phyloP scores from a whole-genome alignment of 768 basidiomycete species.

The Ephemerocybe angulata region DNA sequence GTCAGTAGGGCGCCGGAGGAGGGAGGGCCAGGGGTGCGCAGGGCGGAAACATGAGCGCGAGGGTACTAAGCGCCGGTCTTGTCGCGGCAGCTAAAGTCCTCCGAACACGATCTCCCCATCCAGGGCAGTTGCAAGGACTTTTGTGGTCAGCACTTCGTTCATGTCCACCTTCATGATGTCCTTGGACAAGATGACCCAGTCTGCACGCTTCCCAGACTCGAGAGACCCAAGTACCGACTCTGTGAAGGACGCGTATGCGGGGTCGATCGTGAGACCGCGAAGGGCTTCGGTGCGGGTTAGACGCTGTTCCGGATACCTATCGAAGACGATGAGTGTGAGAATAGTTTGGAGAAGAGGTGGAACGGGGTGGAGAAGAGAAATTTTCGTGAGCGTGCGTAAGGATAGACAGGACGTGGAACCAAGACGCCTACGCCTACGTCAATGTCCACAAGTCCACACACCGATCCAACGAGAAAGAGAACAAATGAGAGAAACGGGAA shows the following conservation, averaged over 20 bases:
- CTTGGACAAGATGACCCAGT: slow-evolving; percentile 79
- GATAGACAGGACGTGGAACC: too few species aligned
- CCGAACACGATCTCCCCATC: slow-evolving; percentile 59
- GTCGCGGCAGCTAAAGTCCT: too few species aligned
- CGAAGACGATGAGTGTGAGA: not conserved
- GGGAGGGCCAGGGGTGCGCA: too few species aligned
- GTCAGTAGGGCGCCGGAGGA: not conserved
- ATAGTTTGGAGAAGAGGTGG: too few species aligned
- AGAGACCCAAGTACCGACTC: slow-evolving; percentile 73
- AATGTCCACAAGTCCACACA: too few species aligned
- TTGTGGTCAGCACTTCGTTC: slow-evolving; percentile 59
- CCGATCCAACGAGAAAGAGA: too few species aligned
- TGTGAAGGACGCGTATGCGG: slow-evolving; percentile 83
- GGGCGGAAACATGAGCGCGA: too few species aligned
- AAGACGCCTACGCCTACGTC: too few species aligned
- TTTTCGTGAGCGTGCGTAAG: too few species aligned
- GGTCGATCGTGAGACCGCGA: slow-evolving; percentile 86
- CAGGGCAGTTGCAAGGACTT: slow-evolving; percentile 71
- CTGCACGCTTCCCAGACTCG: slow-evolving; percentile 74
- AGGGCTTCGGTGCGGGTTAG: slow-evolving; percentile 79
- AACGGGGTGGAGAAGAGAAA: too few species aligned
- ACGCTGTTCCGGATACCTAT: slow-evolving; percentile 75
- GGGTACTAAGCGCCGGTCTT: too few species aligned
- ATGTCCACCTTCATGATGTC: slow-evolving; percentile 72
- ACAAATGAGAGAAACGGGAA: too few species aligned